Evolutionary conservation across 1,139 yeast species (phyloP).

Genomic region (Blastobotrys raffinosifermentans): DNA sequence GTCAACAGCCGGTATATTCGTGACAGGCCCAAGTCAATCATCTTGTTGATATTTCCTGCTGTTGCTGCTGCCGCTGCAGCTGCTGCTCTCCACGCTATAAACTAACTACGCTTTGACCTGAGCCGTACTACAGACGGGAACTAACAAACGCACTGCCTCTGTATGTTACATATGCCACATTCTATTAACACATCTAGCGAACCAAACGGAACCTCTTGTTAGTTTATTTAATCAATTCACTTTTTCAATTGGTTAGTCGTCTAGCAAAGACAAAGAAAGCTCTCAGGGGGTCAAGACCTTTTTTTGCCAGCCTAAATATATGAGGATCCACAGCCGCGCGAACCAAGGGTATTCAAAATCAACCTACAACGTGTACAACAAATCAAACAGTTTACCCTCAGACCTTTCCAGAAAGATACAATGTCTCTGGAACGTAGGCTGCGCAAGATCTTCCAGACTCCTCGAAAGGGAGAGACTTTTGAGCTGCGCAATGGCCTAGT

Average conservation of each 20-base stretch:
- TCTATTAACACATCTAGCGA: not conserved
- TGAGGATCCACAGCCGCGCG: not conserved
- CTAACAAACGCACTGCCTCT: no score
- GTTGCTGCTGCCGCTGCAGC: no score
- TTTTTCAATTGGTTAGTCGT: no score
- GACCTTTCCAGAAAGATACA: not conserved
- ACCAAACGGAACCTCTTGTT: not conserved
- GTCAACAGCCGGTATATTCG: constrained; percentile 53
- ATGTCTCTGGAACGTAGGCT: constrained; percentile 41
- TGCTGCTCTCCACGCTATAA: no score
- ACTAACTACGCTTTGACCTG: no score
- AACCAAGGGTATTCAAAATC: no score
- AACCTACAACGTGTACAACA: no score
- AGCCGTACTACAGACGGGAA: no score
- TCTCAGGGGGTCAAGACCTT: no score
- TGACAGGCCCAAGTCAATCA: constrained; percentile 60
- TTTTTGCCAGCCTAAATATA: no score
- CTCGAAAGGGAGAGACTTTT: constrained; percentile 70
- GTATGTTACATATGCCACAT: no score
- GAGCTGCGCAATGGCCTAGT: constrained; percentile 88
- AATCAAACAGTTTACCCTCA: not conserved
- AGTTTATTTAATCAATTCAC: not conserved
- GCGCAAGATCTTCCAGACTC: constrained; percentile 51
- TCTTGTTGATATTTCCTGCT: constrained; percentile 6
- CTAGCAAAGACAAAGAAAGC: no score